Percentiles rank a stretch among this genome's conserved stretches.
phyloP scores from a whole-genome alignment of 1,284 basidiomycete genomes.

The Gomphus sp. region DNA sequence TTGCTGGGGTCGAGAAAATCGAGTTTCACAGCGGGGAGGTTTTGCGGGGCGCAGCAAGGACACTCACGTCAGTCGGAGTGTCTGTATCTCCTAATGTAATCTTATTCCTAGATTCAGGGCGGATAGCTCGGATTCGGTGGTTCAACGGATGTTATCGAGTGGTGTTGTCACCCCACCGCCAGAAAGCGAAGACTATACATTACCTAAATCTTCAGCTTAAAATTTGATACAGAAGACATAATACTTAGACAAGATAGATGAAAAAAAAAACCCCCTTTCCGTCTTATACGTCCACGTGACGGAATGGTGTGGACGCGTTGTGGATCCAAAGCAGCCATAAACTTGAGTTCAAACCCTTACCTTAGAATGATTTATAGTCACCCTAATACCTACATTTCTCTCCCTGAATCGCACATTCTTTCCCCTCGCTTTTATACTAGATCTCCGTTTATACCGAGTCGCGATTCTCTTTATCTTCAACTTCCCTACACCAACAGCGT shows the following conservation, averaged over 20 bases:
- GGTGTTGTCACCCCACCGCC: conserved; percentile 44
- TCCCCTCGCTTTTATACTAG: background rate
- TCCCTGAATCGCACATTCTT: background rate
- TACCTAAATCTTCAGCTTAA: conserved; percentile 5
- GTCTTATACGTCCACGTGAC: background rate
- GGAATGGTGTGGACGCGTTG: background rate
- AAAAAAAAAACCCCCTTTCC: no score
- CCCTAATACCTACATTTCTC: background rate
- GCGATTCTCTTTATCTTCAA: background rate
- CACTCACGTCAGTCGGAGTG: background rate
- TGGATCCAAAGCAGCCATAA: background rate
- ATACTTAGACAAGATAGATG: no score
- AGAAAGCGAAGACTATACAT: conserved; percentile 25
- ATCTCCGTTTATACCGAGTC: background rate
- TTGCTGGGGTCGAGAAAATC: conserved; percentile 68
- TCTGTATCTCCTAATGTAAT: background rate
- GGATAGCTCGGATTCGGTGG: conserved; percentile 27
- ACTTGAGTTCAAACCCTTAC: background rate
- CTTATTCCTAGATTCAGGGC: conserved; percentile 26
- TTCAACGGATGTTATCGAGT: conserved; percentile 41
- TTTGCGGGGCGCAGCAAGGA: conserved; percentile 32
- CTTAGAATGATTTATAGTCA: background rate
- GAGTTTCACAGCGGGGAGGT: conserved; percentile 63
- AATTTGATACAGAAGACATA: background rate
- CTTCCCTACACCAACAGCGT: background rate